Conservation (phyloP, 208 protist species). For the Angomonas ambiguus region DNA sequence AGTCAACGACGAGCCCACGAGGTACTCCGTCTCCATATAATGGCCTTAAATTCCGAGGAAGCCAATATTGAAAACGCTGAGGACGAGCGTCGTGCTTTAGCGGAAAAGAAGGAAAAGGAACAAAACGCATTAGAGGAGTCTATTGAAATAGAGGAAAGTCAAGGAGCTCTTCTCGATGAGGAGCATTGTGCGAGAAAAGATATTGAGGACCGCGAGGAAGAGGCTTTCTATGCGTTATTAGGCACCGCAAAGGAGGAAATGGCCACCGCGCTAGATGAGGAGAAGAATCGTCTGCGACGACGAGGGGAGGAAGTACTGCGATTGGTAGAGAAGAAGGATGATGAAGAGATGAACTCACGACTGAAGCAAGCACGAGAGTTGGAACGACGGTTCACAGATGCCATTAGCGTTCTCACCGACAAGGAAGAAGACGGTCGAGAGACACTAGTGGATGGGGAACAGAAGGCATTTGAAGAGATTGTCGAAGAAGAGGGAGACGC, state of each 20-base stretch:
- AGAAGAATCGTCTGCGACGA: neutral
- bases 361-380: no score
- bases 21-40: no score
- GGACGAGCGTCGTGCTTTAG: no score
- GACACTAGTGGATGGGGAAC: neutral
- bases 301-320: conserved; percentile 7
- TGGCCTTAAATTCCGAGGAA: no score
- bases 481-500: neutral
- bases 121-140: no score
- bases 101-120: no score
- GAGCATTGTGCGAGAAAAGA: no score
- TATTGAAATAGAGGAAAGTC: neutral
- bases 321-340: neutral
- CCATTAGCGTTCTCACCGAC: neutral
- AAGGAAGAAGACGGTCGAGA: neutral
- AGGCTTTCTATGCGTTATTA: no score
- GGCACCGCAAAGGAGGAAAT: neutral
- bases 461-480: no score
- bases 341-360: no score
- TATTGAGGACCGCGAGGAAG: neutral
- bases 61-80: no score
- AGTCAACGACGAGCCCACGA: no score
- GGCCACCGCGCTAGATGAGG: neutral
- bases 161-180: neutral
- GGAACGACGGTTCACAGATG: conserved; percentile 8